Percentiles rank a stretch among this genome's conserved stretches.
phyloP scores from a whole-genome alignment of 2,329 filamentous ascomycete genomes.

The Xylaria digitata region DNA sequence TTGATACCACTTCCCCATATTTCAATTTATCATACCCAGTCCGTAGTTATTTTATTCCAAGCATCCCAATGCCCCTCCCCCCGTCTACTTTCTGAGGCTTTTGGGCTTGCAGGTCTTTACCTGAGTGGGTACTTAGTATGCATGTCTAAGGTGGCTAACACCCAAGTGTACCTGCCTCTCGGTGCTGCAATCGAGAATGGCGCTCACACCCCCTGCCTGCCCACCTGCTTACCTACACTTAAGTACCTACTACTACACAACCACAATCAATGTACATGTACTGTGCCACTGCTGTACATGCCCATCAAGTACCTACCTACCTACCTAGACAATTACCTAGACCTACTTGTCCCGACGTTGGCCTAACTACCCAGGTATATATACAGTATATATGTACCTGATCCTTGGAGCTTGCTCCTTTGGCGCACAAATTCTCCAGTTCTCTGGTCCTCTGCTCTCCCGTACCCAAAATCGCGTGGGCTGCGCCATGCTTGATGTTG shows the following conservation, averaged over 20 bases:
- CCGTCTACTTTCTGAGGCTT: slow-evolving; percentile 17
- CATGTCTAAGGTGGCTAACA: slow-evolving; percentile 25
- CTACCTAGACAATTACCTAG: too few relatives aligned
- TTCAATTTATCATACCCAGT: slow-evolving; percentile 15
- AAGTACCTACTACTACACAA: neutral
- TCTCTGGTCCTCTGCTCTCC: slow-evolving; percentile 31
- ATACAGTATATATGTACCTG: slow-evolving; percentile 24
- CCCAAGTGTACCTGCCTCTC: slow-evolving; percentile 38
- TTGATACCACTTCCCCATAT: slow-evolving; percentile 23
- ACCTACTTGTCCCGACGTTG: slow-evolving; percentile 6
- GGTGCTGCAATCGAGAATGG: slow-evolving; percentile 34
- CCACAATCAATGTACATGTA: slow-evolving; percentile 27
- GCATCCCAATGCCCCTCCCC: slow-evolving; percentile 9
- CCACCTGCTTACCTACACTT: slow-evolving; percentile 25
- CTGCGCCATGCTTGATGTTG: slow-evolving; percentile 38
- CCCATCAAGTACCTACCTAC: slow-evolving; percentile 20
- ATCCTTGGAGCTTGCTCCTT: slow-evolving; percentile 11
- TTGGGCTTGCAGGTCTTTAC: slow-evolving; percentile 21
- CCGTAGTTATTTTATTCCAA: slow-evolving; percentile 16
- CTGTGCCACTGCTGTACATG: slow-evolving; percentile 34
- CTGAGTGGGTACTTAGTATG: slow-evolving; percentile 33
- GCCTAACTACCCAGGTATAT: neutral
- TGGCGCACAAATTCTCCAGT: slow-evolving; percentile 32
- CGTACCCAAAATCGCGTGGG: slow-evolving; percentile 37
- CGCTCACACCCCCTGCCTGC: slow-evolving; percentile 22